phyloP scores from a whole-genome alignment of 2,329 filamentous ascomycete genomes.

The Metarhizium anisopliae region DNA sequence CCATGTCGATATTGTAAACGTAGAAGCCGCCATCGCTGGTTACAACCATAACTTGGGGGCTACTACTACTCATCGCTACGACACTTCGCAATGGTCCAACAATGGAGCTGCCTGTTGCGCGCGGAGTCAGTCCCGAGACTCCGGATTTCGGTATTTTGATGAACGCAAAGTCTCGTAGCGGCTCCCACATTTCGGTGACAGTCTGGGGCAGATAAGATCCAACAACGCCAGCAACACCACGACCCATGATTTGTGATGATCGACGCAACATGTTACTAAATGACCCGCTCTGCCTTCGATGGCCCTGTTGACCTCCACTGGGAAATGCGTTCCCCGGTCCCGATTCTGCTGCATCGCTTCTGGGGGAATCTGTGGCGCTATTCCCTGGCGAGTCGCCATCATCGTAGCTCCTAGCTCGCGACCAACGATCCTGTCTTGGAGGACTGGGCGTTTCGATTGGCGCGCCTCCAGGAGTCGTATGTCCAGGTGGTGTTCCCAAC shows the following conservation, averaged over 20 bases:
- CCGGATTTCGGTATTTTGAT: conserved; percentile 73
- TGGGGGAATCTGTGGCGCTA: conserved; percentile 45
- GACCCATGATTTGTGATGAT: conserved; percentile 89
- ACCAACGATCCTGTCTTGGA: conserved; percentile 41
- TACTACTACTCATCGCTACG: conserved; percentile 94
- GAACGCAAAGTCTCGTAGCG: conserved; percentile 88
- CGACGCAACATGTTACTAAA: conserved; percentile 87
- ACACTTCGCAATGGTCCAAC: conserved; percentile 65
- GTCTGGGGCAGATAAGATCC: conserved; percentile 88
- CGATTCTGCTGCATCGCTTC: conserved; percentile 37
- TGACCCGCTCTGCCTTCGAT: conserved; percentile 57
- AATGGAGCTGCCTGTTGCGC: conserved; percentile 21
- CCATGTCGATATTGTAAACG: conserved; percentile 90
- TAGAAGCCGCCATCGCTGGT: conserved; percentile 94
- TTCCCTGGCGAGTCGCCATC: conserved; percentile 26
- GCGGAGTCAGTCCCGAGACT: conserved; percentile 9
- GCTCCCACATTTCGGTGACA: conserved; percentile 97
- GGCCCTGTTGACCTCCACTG: conserved; percentile 17
- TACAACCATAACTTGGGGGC: conserved; percentile 94
- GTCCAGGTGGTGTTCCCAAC: conserved; percentile 44
- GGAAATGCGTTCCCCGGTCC: conserved; percentile 16
- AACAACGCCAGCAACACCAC: conserved; percentile 77
- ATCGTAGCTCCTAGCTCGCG: conserved; percentile 44
- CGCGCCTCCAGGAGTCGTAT: conserved; percentile 24
- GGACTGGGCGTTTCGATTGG: conserved; percentile 32